Evolutionary conservation across 164 flowering plant species (phyloP).

Genomic region (Macadamia integrifolia): DNA sequence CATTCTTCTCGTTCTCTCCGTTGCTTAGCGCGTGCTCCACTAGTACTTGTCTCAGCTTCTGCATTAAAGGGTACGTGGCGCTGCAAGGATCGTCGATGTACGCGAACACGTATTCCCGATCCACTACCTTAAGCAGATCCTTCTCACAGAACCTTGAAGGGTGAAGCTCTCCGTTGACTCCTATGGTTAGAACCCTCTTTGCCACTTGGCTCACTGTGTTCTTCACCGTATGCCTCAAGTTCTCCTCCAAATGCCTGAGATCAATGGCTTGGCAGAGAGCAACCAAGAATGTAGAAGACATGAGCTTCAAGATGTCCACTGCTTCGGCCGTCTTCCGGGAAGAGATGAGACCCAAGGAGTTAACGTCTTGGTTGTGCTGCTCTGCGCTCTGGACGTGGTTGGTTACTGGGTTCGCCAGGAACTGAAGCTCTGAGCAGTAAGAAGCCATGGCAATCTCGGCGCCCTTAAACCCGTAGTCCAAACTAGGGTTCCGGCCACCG

Average conservation of each 20-base stretch:
- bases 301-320: conserved; percentile 41
- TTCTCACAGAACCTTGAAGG: conserved; percentile 40
- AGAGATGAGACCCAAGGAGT: conserved; percentile 48
- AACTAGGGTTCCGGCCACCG: conserved; percentile 35
- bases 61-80: conserved; percentile 33
- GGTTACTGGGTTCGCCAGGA: conserved; percentile 38
- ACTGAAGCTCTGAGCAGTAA: conserved; percentile 40
- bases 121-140: conserved; percentile 39
- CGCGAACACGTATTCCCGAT: conserved; percentile 28
- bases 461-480: conserved; percentile 44
- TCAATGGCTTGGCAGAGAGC: conserved; percentile 53
- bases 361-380: conserved; percentile 43
- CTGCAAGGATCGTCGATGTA: conserved; percentile 46
- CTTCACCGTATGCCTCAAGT: conserved; percentile 34
- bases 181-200: conserved; percentile 23
- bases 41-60: conserved; percentile 38
- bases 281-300: conserved; percentile 40
- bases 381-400: conserved; percentile 43
- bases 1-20: conserved; percentile 19
- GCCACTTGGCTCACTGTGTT: conserved; percentile 32
- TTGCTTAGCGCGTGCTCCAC: conserved; percentile 32
- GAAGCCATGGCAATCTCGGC: conserved; percentile 47
- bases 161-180: conserved; percentile 33
- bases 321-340: conserved; percentile 43
- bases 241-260: conserved; percentile 45